These are phyloP conservation scores for Pelargonium nanum DNA, from an alignment of 345 rosid species.

Conservation along the genomic window DNA sequence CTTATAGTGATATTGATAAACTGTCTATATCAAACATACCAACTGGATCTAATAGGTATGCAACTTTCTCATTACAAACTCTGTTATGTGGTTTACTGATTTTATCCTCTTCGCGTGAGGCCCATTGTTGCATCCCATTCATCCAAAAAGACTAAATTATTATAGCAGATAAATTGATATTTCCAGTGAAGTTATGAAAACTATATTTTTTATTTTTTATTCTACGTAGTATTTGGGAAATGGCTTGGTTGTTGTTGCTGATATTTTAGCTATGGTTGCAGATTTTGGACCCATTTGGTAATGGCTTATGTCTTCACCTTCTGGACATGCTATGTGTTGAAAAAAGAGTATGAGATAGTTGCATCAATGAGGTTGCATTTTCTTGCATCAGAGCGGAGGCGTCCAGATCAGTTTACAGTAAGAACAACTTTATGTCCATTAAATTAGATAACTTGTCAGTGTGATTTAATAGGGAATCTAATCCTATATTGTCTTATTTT, in stretches of 20 bases:
- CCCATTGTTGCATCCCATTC: background rate
- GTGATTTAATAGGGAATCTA: no score
- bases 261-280: slow-evolving; percentile 17
- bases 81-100: slow-evolving; percentile 7
- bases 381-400: slow-evolving; percentile 68
- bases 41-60: slow-evolving; percentile 57
- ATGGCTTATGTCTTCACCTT: slow-evolving; percentile 84
- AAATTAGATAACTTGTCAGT: slow-evolving; percentile 1
- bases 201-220: background rate
- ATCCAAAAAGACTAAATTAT: no score
- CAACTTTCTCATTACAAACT: slow-evolving; percentile 2
- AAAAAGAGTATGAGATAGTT: slow-evolving; percentile 62
- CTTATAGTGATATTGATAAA: slow-evolving; percentile 65
- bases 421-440: slow-evolving; percentile 11
- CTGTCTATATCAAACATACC: slow-evolving; percentile 89
- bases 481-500: no score
- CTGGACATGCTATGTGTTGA: slow-evolving; percentile 81
- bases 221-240: no score
- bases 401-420: slow-evolving; percentile 87
- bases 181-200: background rate
- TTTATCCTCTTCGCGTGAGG: background rate
- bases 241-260: no score
- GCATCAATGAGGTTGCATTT: slow-evolving; percentile 80
- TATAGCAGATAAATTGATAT: background rate
- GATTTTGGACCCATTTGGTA: slow-evolving; percentile 86